A percentile compares a stretch with the other conserved stretches of the same genome.
These are phyloP conservation scores for Lathyrus oleraceus DNA, from an alignment of 306 rosid species.

Conservation along the genomic window DNA sequence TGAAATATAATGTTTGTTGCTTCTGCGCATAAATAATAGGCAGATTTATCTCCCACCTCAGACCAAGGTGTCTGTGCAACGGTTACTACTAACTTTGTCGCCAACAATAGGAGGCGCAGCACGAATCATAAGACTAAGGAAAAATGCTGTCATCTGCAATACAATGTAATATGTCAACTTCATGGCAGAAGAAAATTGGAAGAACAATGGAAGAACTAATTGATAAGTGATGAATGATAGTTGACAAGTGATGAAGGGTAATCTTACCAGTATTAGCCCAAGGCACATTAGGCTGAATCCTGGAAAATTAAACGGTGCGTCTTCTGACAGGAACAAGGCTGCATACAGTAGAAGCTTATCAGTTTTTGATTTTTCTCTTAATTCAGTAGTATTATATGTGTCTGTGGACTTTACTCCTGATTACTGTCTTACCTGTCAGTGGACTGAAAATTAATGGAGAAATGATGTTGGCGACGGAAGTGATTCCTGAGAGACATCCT, in stretches of 20 bases:
- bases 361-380: slow-evolving; percentile 1
- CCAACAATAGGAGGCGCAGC: slow-evolving; percentile 43
- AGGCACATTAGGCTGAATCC: slow-evolving; percentile 85
- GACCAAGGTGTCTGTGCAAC: slow-evolving; percentile 46
- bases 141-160: slow-evolving; percentile 69
- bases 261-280: slow-evolving; percentile 60
- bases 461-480: slow-evolving; percentile 69
- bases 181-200: not conserved
- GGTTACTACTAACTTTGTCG: slow-evolving; percentile 30
- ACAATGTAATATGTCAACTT: slow-evolving; percentile 25
- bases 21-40: not conserved
- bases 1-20: not conserved
- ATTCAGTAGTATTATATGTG: not conserved
- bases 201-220: no score
- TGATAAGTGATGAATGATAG: no score
- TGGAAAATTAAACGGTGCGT: slow-evolving; percentile 82
- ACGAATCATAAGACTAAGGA: slow-evolving; percentile 63
- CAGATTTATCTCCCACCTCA: slow-evolving; percentile 11
- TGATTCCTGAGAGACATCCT: slow-evolving; percentile 83
- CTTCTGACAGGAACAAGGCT: slow-evolving; percentile 80
- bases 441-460: slow-evolving; percentile 82
- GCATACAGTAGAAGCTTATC: slow-evolving; percentile 31
- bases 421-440: slow-evolving; percentile 61
- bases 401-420: not conserved
- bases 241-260: not conserved